phyloP scores from a whole-genome alignment of 352 stramenopile genomes.

The Paralagenidium karlingii region DNA sequence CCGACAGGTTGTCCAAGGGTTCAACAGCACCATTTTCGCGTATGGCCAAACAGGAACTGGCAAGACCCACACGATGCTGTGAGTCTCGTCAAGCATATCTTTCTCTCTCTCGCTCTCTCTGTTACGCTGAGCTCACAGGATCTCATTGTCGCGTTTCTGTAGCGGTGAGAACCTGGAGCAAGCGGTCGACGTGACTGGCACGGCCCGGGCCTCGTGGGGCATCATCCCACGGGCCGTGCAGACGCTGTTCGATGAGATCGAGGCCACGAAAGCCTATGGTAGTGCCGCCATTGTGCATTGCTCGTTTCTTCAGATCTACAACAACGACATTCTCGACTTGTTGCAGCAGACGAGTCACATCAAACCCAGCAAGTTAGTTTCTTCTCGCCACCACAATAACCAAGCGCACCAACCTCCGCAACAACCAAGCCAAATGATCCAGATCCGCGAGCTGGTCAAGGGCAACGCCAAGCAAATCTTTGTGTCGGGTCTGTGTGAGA shows the following conservation, averaged over 20 bases:
- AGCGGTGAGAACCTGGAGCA: conserved; percentile 49
- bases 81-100: conserved; percentile 3
- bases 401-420: conserved; percentile 30
- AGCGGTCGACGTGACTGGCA: conserved; percentile 12
- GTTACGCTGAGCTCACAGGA: neutral
- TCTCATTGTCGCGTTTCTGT: no score
- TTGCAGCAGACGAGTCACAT: conserved; percentile 64
- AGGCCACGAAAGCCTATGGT: conserved; percentile 25
- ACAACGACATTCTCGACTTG: conserved; percentile 70
- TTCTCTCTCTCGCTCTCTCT: no score
- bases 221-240: conserved; percentile 80
- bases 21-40: conserved; percentile 87
- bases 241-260: conserved; percentile 69
- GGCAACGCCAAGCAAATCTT: conserved; percentile 78
- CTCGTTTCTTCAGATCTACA: conserved; percentile 90
- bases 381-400: conserved; percentile 18
- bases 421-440: no score
- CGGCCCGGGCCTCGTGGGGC: conserved; percentile 32
- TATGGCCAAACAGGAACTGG: conserved; percentile 86
- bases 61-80: conserved; percentile 88
- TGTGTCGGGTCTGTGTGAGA: conserved; percentile 84
- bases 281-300: conserved; percentile 65
- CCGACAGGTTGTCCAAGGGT: conserved; percentile 69
- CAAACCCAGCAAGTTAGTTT: conserved; percentile 76
- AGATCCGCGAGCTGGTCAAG: conserved; percentile 57